Evolutionary conservation across 257 asterid genomes (phyloP).

Genomic region (Gentiana dahurica): DNA sequence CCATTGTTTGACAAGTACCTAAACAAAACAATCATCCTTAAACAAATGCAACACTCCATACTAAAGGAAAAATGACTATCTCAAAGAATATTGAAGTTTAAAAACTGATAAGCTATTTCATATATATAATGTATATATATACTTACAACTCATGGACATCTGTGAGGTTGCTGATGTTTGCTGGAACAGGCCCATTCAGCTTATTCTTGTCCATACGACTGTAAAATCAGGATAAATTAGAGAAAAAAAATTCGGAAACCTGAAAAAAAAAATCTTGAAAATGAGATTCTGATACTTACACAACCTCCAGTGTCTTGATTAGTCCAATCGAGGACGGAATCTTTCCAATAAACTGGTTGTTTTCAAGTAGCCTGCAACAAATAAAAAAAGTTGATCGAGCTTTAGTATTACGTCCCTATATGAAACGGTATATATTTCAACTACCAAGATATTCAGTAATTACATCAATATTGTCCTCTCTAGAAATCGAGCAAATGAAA

Average conservation of each 20-base stretch:
- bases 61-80: background rate
- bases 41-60: background rate
- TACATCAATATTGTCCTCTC: too few relatives aligned
- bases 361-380: constrained; percentile 65
- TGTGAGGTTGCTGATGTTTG: constrained; percentile 53
- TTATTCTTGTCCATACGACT: constrained; percentile 24
- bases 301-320: constrained; percentile 45
- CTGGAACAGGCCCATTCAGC: constrained; percentile 19
- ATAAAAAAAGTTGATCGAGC: background rate
- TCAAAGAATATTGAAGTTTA: background rate
- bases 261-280: constrained; percentile 16
- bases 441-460: background rate
- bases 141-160: constrained; percentile 58
- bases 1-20: constrained; percentile 67
- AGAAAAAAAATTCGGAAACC: background rate
- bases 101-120: background rate
- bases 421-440: background rate
- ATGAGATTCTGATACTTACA: constrained; percentile 53
- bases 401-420: background rate
- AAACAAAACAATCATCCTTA: constrained; percentile 4
- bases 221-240: background rate
- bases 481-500: background rate
- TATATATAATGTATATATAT: background rate
- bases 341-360: constrained; percentile 47
- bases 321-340: constrained; percentile 64